Evolutionary conservation across 2,329 filamentous ascomycete species (phyloP), one percentile per base, ranked within the genome.

Genomic region (Paecilomyces formosus): DNA sequence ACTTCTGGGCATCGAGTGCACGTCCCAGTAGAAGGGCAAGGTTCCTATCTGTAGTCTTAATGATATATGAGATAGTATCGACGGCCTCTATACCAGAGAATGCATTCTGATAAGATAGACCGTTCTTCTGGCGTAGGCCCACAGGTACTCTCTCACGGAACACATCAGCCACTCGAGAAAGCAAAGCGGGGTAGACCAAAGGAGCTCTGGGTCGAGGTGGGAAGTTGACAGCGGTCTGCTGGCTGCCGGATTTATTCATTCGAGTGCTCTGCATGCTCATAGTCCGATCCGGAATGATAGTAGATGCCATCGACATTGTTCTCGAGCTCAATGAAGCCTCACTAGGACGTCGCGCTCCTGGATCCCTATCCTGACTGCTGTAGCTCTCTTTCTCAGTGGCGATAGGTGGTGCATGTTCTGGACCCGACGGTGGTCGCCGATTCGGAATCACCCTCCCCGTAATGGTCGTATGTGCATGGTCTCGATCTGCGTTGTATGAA

Each of bases 51-150:
- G 91, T 96, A 1, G 94, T 99, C 70, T 95, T 89, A 74, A 99
- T 97, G 64, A 99, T 97, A 70, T 95, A 96, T 0, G 90, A 90
- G 63, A 99, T 88, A 59, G 97, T 83, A 72, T 99, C 94, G 21
- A 99, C 94, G 21, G 94, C 93, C 72, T 99, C 94, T 24, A 90
- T 89, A 65, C 94, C 94, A 61, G 91, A 96, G 72, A 99, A 99
- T 2, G 93, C 90, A 75, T 94, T 96, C 74, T 96, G 96, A 79
- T 99, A 99, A 2, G 93, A 92, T 61, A 99, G 80, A 58, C 93
- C 93, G 79, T 99, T 97, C 81, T 99, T 99, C 63, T 91, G 92
- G 62, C 92, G 86, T 69, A 97, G 94, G 56, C 88, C 87, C 24
- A 92, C 83, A 24, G 87, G 84, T 54, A 99, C 92, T 73, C 93